Percentiles rank a stretch among this genome's conserved stretches.
Evolutionary conservation across 2,329 filamentous ascomycete species (phyloP).

Genomic region (Ophioceras dolichostomum): DNA sequence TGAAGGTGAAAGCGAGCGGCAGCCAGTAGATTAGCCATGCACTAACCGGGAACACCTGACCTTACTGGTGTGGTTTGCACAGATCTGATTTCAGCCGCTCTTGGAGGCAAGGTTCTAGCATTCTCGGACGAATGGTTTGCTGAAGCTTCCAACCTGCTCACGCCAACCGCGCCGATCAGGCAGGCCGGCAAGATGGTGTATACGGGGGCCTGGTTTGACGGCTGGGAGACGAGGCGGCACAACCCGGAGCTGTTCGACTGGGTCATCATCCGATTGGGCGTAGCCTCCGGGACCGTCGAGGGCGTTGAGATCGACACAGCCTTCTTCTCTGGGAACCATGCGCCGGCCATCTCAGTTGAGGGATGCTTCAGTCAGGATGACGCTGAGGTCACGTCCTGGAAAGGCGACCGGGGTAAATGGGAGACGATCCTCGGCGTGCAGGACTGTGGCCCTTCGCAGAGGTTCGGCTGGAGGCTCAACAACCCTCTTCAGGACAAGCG

Average conservation of each 20-base stretch:
- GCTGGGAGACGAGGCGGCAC: constrained; percentile 57
- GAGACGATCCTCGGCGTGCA: constrained; percentile 57
- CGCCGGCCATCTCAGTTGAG: constrained; percentile 66
- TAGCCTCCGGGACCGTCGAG: constrained; percentile 57
- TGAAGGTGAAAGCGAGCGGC: no score
- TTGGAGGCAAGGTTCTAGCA: constrained; percentile 52
- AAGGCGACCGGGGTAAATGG: constrained; percentile 50
- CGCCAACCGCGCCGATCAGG: constrained; percentile 48
- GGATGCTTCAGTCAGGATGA: constrained; percentile 57
- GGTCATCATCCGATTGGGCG: constrained; percentile 53
- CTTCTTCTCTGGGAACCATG: constrained; percentile 74
- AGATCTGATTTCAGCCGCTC: constrained; percentile 49
- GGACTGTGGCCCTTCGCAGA: constrained; percentile 61
- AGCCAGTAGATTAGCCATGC: not conserved
- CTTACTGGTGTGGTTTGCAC: not conserved
- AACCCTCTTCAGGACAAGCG: constrained; percentile 42
- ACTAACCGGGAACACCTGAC: not conserved
- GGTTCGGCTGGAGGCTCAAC: constrained; percentile 61
- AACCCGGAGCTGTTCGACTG: constrained; percentile 54
- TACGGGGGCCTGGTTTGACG: constrained; percentile 59
- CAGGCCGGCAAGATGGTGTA: constrained; percentile 57
- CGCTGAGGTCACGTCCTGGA: constrained; percentile 51
- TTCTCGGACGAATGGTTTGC: constrained; percentile 61
- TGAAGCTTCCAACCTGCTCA: constrained; percentile 51
- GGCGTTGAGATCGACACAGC: constrained; percentile 73